Evolutionary conservation across 805 yeast species (phyloP).

Genomic region (Suhomyces vadensis): DNA sequence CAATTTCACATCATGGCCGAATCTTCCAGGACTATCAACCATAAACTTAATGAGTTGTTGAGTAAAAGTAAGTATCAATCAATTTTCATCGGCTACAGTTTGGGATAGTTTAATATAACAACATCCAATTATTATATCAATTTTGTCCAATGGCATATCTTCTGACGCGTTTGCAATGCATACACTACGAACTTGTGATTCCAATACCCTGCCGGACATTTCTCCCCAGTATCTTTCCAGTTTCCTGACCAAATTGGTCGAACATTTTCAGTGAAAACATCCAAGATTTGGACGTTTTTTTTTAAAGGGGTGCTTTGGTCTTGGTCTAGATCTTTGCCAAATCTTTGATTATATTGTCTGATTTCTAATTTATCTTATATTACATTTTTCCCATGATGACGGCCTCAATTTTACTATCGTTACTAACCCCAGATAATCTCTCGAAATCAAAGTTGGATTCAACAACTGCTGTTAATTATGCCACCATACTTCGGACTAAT

Average conservation of each 20-base stretch:
- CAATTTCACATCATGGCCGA: conserved; percentile 29
- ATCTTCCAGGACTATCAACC: conserved; percentile 44
- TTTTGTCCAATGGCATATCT: too few species aligned
- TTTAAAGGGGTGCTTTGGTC: too few species aligned
- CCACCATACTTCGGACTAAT: conserved; percentile 39
- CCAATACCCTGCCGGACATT: too few species aligned
- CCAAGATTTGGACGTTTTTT: too few species aligned
- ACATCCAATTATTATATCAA: background rate
- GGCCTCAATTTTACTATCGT: background rate
- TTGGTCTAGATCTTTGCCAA: too few species aligned
- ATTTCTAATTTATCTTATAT: background rate
- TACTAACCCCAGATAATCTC: conserved; percentile 24
- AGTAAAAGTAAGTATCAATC: conserved; percentile 31
- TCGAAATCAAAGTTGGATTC: conserved; percentile 34
- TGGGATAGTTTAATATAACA: background rate
- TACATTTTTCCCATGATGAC: background rate
- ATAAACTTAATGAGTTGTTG: conserved; percentile 43
- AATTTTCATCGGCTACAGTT: background rate
- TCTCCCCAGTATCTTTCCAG: too few species aligned
- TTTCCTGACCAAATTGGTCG: too few species aligned
- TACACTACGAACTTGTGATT: too few species aligned
- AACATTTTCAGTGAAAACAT: too few species aligned
- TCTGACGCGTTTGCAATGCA: background rate
- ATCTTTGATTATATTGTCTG: too few species aligned
- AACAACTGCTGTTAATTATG: conserved; percentile 34